Percentiles rank a stretch among this genome's conserved stretches.
phyloP scores from a whole-genome alignment of 2,329 filamentous ascomycete genomes.

The Penicillium olsonii region DNA sequence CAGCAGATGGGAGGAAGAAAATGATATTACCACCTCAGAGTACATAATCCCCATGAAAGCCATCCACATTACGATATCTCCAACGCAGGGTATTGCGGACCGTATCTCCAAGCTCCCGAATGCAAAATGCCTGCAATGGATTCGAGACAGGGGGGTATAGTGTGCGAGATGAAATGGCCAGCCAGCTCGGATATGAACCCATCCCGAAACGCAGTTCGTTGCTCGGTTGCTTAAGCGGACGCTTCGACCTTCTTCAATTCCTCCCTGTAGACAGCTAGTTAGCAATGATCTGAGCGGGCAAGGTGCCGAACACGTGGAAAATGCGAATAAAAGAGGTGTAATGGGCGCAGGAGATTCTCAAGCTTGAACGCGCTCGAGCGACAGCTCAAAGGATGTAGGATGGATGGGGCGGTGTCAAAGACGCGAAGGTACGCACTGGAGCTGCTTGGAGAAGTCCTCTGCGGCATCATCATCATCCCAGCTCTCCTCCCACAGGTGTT shows the following conservation, averaged over 20 bases:
- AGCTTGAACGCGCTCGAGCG: no score
- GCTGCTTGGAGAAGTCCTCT: slow-evolving; percentile 92
- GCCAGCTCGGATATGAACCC: slow-evolving; percentile 8
- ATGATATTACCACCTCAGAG: not conserved
- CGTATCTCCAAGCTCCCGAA: slow-evolving; percentile 9
- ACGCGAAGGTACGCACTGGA: slow-evolving; percentile 68
- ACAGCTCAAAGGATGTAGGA: not conserved
- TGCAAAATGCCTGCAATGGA: not conserved
- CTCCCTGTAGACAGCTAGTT: slow-evolving; percentile 44
- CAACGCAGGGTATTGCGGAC: not conserved
- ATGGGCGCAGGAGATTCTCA: not conserved
- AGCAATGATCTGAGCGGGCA: slow-evolving; percentile 7
- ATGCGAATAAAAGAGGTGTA: not conserved
- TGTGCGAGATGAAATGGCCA: slow-evolving; percentile 10
- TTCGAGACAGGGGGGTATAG: slow-evolving; percentile 11
- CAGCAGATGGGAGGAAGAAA: not conserved
- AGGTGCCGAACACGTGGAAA: no score
- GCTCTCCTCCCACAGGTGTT: slow-evolving; percentile 98
- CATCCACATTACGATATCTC: slow-evolving; percentile 1
- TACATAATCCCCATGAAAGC: not conserved
- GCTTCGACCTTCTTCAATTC: slow-evolving; percentile 93
- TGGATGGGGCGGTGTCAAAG: not conserved
- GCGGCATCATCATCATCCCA: slow-evolving; percentile 98
- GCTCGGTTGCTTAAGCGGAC: slow-evolving; percentile 59
- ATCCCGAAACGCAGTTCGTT: slow-evolving; percentile 13